phyloP scores from a whole-genome alignment of 352 stramenopile species.

The Phytophthora crassamura region DNA sequence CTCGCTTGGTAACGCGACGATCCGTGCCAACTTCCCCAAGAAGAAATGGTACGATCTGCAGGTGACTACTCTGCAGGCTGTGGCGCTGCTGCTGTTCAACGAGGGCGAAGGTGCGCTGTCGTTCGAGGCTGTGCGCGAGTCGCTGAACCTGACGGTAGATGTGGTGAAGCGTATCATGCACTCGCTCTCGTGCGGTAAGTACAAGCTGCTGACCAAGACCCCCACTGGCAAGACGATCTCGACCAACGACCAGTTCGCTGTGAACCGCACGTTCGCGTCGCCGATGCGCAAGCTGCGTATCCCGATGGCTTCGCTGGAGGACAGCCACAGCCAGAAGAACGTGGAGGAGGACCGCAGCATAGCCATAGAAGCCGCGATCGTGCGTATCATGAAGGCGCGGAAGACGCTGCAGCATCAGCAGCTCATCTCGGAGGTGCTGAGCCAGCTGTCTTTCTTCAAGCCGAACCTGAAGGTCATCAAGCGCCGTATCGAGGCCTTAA shows the following conservation, averaged over 20 bases:
- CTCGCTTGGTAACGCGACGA: conserved; percentile 96
- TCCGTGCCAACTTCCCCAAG: conserved; percentile 84
- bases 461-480: conserved; percentile 98
- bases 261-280: conserved; percentile 95
- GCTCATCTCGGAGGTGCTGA: conserved; percentile 98
- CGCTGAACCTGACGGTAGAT: conserved; percentile 95
- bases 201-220: conserved; percentile 97
- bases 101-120: conserved; percentile 81
- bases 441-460: conserved; percentile 98
- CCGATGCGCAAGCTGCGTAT: conserved; percentile 98
- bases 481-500: conserved; percentile 97
- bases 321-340: conserved; percentile 98
- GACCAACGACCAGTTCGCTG: conserved; percentile 93
- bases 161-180: conserved; percentile 98
- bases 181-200: conserved; percentile 98
- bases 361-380: conserved; percentile 99
- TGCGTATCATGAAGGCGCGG: conserved; percentile 99
- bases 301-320: conserved; percentile 98
- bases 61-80: conserved; percentile 97
- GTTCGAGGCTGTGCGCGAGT: conserved; percentile 93
- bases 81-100: conserved; percentile 97
- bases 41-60: conserved; percentile 97
- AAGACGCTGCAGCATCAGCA: conserved; percentile 98
- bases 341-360: conserved; percentile 97
- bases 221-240: conserved; percentile 95